These are phyloP conservation scores for Quercus engelmannii DNA, from an alignment of 306 rosid species.

Conservation along the genomic window DNA sequence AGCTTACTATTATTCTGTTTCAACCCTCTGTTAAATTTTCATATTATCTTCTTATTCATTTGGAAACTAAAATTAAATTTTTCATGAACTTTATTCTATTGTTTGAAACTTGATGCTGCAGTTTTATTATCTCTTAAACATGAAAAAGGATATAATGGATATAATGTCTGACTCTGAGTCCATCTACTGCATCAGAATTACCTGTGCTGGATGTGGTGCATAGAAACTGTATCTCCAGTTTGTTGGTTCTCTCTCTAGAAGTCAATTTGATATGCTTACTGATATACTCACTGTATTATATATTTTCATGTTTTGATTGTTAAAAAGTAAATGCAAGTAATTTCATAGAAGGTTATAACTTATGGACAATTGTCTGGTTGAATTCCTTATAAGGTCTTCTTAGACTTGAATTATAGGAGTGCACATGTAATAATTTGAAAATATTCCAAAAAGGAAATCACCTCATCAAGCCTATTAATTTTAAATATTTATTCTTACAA, in stretches of 20 bases:
- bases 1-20: constrained; percentile 9
- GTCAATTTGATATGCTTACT: constrained; percentile 13
- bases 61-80: not conserved
- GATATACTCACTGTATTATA: constrained; percentile 12
- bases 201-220: not conserved
- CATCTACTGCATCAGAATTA: constrained; percentile 4
- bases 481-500: not conserved
- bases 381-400: not conserved
- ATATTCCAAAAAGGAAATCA: not conserved
- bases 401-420: not conserved
- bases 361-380: not conserved
- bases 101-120: not conserved
- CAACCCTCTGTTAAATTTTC: not conserved
- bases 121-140: not conserved
- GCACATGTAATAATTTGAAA: not conserved
- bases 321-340: not conserved
- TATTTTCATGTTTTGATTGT: not conserved
- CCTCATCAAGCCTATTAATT: not conserved
- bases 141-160: not conserved
- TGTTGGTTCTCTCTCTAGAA: constrained; percentile 6
- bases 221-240: not conserved
- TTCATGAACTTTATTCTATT: not conserved
- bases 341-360: not conserved
- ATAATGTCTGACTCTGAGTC: constrained; percentile 3
- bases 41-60: constrained; percentile 13